Base-by-base conservation (phyloP, 768 basidiomycete species). In the Ephemerocybe angulata region DNA sequence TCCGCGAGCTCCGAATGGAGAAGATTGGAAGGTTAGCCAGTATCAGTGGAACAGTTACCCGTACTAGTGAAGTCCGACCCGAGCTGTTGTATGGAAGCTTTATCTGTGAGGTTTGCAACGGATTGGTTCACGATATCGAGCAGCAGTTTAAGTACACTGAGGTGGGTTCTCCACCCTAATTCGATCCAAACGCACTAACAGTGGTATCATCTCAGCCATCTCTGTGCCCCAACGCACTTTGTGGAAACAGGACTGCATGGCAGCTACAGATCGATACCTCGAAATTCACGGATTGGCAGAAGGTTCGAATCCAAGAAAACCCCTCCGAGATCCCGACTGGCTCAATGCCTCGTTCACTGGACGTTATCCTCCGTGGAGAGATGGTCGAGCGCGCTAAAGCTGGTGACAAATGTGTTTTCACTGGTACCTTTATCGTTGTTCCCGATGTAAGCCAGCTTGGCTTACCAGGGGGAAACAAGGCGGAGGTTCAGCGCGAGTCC, bases 131-230 rank as follows among this genome's bases (percentile, higher is more conserved):
- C 52, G 96, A 98, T 65, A 86, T 99, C 46, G 97, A 99, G 67
- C 97, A 99, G 67, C 97, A 99, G 67, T 99, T 99, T 82, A 99
- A 98, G 68, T 98, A 98, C 68, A 99, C 97, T 19, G 97, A 98
- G 78, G 94, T 94, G 60, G 29, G 71, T 60, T 12, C 44, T 46
- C 25, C 50, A 30, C 29, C 13, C 50, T 47, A 17, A 24, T 43
- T 6, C 2, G 2, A 11, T 13, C 2, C 37, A 13, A 40, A 33
- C 38, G 31, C 22, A n/a, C 33, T 57, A 38, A 58, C 63, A 38
- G 62, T 8, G 22, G 51, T 11, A 12, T 47, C 57, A 24, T 43
- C 57, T 10, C 57, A 98, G 93, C 97, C 97, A 11, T 84, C 84
- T 50, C 75, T 98, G 40, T 99, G 97, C 67, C 97, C 92, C 17